These are phyloP conservation scores for Boechera stricta DNA, from an alignment of 345 rosid genomes.

Conservation along the genomic window DNA sequence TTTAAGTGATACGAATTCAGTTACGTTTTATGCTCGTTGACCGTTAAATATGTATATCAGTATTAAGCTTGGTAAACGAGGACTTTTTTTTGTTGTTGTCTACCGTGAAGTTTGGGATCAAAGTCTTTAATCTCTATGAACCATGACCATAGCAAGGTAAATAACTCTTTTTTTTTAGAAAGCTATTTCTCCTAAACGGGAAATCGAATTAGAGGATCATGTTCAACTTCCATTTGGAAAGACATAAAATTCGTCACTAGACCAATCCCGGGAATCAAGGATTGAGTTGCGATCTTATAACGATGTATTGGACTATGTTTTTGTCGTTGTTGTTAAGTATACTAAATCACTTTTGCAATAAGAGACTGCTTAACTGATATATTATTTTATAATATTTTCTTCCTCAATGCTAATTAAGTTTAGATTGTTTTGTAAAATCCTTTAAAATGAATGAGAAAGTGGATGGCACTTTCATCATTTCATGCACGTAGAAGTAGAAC, in stretches of 20 bases:
- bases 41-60: too few relatives aligned
- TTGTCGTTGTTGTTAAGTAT: not conserved
- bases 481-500: conserved; percentile 43
- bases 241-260: too few relatives aligned
- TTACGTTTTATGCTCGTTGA: too few relatives aligned
- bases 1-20: not conserved
- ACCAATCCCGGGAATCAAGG: too few relatives aligned
- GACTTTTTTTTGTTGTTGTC: too few relatives aligned
- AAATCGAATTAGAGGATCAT: too few relatives aligned
- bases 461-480: conserved; percentile 27
- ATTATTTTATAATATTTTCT: not conserved
- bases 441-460: conserved; percentile 12
- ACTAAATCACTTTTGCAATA: not conserved
- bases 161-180: too few relatives aligned
- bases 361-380: not conserved
- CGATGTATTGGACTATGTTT: not conserved
- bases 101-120: not conserved
- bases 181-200: too few relatives aligned
- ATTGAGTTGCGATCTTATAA: not conserved
- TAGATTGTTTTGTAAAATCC: not conserved
- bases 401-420: not conserved
- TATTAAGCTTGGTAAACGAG: too few relatives aligned
- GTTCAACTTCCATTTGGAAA: too few relatives aligned
- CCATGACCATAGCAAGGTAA: too few relatives aligned
- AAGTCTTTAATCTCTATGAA: too few relatives aligned